A percentile compares a stretch with the other conserved stretches of the same genome.
Conservation (phyloP, 768 basidiomycete species). For the Rhizopogon vesiculosus region DNA sequence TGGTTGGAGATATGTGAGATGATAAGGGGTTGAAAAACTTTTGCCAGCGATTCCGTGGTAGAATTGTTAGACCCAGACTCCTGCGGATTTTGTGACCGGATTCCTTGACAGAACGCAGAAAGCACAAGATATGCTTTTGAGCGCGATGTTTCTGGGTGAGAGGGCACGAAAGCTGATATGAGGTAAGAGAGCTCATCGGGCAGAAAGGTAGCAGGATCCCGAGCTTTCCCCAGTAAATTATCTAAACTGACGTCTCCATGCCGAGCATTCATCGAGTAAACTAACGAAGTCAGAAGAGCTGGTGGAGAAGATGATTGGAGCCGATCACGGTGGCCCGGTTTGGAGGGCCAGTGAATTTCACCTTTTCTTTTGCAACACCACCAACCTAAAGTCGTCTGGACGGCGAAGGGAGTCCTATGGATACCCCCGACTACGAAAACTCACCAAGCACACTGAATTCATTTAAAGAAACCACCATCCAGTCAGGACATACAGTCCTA, state of each 20-base stretch:
- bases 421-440: slow-evolving; percentile 13
- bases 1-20: slow-evolving; percentile 49
- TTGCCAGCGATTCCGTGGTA: slow-evolving; percentile 43
- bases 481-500: slow-evolving; percentile 72
- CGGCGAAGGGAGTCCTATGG: neutral
- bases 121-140: slow-evolving; percentile 71
- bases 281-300: neutral
- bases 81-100: slow-evolving; percentile 35
- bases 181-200: slow-evolving; percentile 55
- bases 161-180: slow-evolving; percentile 47
- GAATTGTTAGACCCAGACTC: slow-evolving; percentile 36
- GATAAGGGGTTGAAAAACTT: slow-evolving; percentile 47
- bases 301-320: neutral
- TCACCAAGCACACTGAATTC: slow-evolving; percentile 2
- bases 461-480: slow-evolving; percentile 37
- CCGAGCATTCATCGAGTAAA: neutral
- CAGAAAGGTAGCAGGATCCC: slow-evolving; percentile 32
- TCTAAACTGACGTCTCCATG: slow-evolving; percentile 17
- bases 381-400: neutral
- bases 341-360: too few relatives aligned
- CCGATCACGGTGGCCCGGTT: too few relatives aligned
- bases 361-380: neutral
- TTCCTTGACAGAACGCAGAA: slow-evolving; percentile 62
- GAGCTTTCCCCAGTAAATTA: slow-evolving; percentile 26
- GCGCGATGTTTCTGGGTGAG: slow-evolving; percentile 37